A percentile compares a stretch with the other conserved stretches of the same genome.
Conservation (phyloP, 2,329 filamentous ascomycete genomes). For the Colletotrichum sublineola region DNA sequence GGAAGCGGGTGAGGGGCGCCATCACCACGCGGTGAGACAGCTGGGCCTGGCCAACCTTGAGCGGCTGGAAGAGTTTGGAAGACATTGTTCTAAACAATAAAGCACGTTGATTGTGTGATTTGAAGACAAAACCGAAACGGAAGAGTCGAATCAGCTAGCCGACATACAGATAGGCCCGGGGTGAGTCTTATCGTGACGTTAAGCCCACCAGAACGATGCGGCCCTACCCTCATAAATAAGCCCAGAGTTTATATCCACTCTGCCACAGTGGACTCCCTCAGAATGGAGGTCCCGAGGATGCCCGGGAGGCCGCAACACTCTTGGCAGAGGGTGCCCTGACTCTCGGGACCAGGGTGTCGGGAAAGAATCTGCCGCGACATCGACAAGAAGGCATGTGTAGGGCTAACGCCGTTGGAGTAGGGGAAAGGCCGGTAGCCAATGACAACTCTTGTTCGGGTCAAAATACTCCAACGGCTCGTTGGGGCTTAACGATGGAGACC, state of each 20-base stretch:
- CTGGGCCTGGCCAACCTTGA: slow-evolving; percentile 43
- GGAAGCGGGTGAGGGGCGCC: slow-evolving; percentile 46
- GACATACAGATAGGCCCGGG: neutral
- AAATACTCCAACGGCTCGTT: slow-evolving; percentile 24
- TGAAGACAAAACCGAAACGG: neutral
- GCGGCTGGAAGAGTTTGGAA: slow-evolving; percentile 42
- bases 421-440: slow-evolving; percentile 17
- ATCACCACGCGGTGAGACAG: slow-evolving; percentile 46
- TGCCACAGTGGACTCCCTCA: slow-evolving; percentile 22
- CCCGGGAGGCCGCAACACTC: slow-evolving; percentile 1
- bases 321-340: slow-evolving; percentile 7
- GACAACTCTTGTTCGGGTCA: neutral
- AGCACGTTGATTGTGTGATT: neutral
- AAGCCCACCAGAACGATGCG: neutral
- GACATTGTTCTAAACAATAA: slow-evolving; percentile 9
- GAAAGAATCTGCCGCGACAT: slow-evolving; percentile 10
- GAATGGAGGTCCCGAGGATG: slow-evolving; percentile 2
- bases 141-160: neutral
- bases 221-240: slow-evolving; percentile 11
- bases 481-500: slow-evolving; percentile 24
- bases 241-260: slow-evolving; percentile 2
- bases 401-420: slow-evolving; percentile 25
- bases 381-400: slow-evolving; percentile 5
- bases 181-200: neutral
- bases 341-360: slow-evolving; percentile 24